These are phyloP conservation scores for Fusarium verrucosum DNA, from an alignment of 2,329 filamentous ascomycete species.

Conservation along the genomic window DNA sequence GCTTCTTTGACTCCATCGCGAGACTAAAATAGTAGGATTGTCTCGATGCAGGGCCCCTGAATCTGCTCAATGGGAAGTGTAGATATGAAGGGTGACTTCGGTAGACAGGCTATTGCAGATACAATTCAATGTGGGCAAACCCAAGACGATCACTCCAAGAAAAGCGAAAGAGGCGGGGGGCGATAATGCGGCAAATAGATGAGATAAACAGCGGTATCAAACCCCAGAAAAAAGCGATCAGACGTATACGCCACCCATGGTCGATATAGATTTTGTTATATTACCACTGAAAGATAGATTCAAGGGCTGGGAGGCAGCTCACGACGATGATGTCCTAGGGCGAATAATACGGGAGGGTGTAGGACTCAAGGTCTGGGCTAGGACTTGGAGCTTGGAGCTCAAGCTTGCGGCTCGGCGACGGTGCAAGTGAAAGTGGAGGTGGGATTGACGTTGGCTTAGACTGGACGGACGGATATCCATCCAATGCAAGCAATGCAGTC, in stretches of 20 bases:
- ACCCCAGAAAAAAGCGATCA: conserved; percentile 5
- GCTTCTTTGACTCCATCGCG: conserved; percentile 48
- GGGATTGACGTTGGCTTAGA: not conserved
- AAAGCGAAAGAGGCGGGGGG: conserved; percentile 12
- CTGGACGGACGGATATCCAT: conserved; percentile 7
- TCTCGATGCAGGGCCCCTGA: not conserved
- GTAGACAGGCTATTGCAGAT: not conserved
- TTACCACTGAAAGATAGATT: conserved; percentile 12
- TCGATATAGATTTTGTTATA: conserved; percentile 41
- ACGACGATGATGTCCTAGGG: conserved; percentile 38
- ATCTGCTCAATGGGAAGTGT: not conserved
- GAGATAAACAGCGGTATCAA: conserved; percentile 10
- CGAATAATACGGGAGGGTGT: conserved; percentile 44
- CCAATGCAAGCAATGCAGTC: conserved; percentile 14
- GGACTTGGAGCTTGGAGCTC: conserved; percentile 40
- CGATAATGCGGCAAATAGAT: conserved; percentile 13
- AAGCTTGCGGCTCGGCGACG: conserved; percentile 41
- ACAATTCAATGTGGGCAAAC: not conserved
- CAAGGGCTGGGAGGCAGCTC: conserved; percentile 43
- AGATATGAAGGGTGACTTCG: not conserved
- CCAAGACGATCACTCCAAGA: not conserved
- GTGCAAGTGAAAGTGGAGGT: not conserved
- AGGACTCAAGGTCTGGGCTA: conserved; percentile 45
- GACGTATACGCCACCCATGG: conserved; percentile 38
- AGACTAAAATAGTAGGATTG: not conserved